These are phyloP conservation scores for Amanita pseudoporphyria DNA, from an alignment of 768 basidiomycete genomes.

Conservation along the genomic window DNA sequence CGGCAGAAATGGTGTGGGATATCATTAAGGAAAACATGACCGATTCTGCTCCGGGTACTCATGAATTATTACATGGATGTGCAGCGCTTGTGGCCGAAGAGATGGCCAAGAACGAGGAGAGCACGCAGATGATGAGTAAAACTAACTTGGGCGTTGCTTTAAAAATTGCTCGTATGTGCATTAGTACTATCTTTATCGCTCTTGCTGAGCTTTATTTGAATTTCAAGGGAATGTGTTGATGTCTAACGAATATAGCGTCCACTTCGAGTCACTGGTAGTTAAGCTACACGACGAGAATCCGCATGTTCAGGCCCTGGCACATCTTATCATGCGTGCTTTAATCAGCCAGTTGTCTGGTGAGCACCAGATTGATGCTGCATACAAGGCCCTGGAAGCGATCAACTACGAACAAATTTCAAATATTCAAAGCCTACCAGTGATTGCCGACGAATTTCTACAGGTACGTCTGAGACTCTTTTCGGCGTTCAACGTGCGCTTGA, in stretches of 20 bases:
- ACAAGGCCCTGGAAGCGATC: conserved; percentile 36
- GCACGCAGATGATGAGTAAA: conserved; percentile 29
- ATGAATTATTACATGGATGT: conserved; percentile 51
- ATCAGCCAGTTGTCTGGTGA: conserved; percentile 46
- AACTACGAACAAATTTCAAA: conserved; percentile 33
- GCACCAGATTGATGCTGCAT: conserved; percentile 46
- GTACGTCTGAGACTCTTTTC: conserved; percentile 16
- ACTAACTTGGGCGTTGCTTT: conserved; percentile 46
- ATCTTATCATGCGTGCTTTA: conserved; percentile 55
- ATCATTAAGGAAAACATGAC: conserved; percentile 31
- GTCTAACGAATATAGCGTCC: conserved; percentile 33
- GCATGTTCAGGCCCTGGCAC: conserved; percentile 47
- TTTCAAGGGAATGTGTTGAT: conserved; percentile 54
- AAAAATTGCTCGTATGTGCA: conserved; percentile 54
- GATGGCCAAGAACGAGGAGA: conserved; percentile 22
- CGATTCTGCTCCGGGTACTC: conserved; percentile 10
- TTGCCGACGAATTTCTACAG: conserved; percentile 21
- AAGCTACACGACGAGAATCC: conserved; percentile 41
- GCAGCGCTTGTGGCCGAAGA: conserved; percentile 29
- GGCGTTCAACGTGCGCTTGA: background rate
- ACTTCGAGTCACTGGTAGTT: conserved; percentile 39
- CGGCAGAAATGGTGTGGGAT: conserved; percentile 63
- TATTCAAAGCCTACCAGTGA: conserved; percentile 29
- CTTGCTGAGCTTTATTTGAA: background rate
- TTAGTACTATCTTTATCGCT: background rate